Evolutionary conservation across 345 rosid species (phyloP).

Genomic region (Gossypium thurberi): DNA sequence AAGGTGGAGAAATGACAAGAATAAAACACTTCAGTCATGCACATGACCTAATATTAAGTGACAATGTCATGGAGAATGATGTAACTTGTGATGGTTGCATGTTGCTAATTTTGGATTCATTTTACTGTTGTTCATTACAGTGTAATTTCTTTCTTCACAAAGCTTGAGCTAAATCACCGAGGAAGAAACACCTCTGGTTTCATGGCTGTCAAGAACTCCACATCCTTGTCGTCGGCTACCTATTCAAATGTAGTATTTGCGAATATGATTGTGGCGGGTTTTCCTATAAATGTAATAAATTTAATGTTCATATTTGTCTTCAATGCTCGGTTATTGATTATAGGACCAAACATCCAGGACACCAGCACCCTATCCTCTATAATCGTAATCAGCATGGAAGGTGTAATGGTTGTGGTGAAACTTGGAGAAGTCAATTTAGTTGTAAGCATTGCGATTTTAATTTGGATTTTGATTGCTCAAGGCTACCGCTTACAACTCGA

Average conservation of each 20-base stretch:
- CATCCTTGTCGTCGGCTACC: background rate
- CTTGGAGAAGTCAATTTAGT: background rate
- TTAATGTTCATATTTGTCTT: background rate
- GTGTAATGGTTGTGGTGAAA: background rate
- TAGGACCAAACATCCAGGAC: background rate
- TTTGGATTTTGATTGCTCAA: background rate
- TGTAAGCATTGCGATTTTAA: background rate
- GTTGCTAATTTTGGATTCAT: background rate
- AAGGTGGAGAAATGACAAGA: background rate
- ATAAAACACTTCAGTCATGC: slow-evolving; percentile 23
- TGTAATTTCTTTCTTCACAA: slow-evolving; percentile 14
- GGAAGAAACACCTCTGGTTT: background rate
- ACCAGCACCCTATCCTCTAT: background rate
- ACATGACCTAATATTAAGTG: background rate
- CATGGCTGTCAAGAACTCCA: background rate
- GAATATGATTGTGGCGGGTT: background rate
- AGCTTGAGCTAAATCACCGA: background rate
- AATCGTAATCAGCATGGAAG: too few species aligned
- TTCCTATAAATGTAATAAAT: background rate
- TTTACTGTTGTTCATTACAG: slow-evolving; percentile 10
- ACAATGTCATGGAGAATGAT: background rate
- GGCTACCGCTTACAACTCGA: background rate
- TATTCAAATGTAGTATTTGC: background rate
- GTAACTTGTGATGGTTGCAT: background rate
- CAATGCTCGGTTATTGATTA: background rate